These are phyloP conservation scores for Acacia pycnantha DNA, from an alignment of 331 rosid genomes.

Conservation along the genomic window DNA sequence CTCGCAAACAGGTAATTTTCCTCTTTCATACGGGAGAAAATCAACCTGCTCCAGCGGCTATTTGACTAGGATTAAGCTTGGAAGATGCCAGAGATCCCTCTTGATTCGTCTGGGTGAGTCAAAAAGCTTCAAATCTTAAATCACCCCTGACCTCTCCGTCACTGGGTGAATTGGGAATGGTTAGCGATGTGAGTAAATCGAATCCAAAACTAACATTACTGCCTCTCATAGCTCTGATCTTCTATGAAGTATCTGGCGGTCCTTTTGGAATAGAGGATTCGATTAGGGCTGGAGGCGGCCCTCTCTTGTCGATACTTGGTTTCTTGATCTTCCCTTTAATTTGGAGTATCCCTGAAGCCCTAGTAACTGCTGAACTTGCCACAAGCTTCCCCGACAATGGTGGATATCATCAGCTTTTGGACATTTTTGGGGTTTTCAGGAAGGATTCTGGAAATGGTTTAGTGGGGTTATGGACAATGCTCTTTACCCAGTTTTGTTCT, in stretches of 20 bases:
- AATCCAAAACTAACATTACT: conserved; percentile 48
- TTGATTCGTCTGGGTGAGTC: neutral
- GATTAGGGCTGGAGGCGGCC: neutral
- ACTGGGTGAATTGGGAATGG: conserved; percentile 19
- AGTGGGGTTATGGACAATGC: conserved; percentile 42
- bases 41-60: neutral
- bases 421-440: conserved; percentile 76
- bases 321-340: conserved; percentile 56
- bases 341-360: conserved; percentile 73
- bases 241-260: conserved; percentile 9
- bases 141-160: neutral
- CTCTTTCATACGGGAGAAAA: neutral
- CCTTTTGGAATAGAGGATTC: conserved; percentile 10
- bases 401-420: conserved; percentile 63
- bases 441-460: conserved; percentile 73
- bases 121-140: neutral
- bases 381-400: conserved; percentile 69
- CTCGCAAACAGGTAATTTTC: neutral
- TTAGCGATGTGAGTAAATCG: conserved; percentile 34
- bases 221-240: conserved; percentile 6
- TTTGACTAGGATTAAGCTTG: neutral
- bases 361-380: conserved; percentile 39
- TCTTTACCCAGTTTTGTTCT: conserved; percentile 44
- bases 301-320: conserved; percentile 50
- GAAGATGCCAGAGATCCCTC: neutral